A percentile compares a stretch with the other conserved stretches of the same genome.
Evolutionary conservation across 257 asterid genomes (phyloP).

Genomic region (Vinca minor): DNA sequence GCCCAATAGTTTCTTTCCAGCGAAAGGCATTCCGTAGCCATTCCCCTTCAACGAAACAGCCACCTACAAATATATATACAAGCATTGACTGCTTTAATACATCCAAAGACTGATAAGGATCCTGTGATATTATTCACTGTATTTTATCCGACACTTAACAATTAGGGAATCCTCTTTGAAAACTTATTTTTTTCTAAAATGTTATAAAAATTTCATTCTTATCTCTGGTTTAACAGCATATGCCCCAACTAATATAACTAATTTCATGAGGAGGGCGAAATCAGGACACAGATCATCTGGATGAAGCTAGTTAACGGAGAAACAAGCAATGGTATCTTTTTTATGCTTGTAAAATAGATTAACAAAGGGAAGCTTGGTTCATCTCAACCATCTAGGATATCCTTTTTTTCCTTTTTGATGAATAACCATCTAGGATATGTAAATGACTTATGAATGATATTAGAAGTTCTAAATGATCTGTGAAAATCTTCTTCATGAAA

Average conservation of each 20-base stretch:
- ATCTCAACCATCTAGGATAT: background rate
- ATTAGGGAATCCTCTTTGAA: background rate
- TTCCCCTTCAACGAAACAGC: conserved; percentile 94
- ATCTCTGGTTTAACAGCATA: background rate
- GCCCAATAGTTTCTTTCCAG: conserved; percentile 95
- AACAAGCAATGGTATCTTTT: background rate
- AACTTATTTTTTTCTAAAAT: background rate
- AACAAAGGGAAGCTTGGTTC: background rate
- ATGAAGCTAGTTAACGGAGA: background rate
- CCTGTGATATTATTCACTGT: background rate
- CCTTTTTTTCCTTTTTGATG: no score
- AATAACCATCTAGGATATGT: background rate
- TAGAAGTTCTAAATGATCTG: background rate
- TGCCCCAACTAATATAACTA: background rate
- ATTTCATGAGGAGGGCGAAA: background rate
- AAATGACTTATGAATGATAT: background rate
- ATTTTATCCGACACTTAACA: background rate
- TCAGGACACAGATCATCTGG: background rate
- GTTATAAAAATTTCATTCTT: background rate
- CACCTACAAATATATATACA: conserved; percentile 42
- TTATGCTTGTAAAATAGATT: background rate
- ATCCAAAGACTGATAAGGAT: background rate
- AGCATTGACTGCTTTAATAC: background rate
- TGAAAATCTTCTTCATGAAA: background rate
- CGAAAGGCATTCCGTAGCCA: conserved; percentile 90